Base-by-base conservation (phyloP, 805 yeast genomes). In the Barnettozyma pratensis region DNA sequence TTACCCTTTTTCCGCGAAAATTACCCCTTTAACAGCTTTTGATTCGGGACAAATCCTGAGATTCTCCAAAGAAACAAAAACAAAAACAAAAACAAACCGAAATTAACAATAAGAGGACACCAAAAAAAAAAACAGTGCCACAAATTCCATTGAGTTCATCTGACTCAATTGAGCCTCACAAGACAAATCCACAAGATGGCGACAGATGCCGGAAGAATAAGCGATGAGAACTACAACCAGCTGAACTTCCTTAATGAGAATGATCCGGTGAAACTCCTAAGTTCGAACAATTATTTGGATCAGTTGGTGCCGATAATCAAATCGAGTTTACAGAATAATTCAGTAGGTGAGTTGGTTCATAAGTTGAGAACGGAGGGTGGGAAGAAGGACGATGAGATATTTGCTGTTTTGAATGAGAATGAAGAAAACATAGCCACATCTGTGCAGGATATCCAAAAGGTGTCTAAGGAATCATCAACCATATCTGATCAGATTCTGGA, bases 221-320 rank as follows among this genome's bases (percentile, higher is more conserved):
- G 19, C 19, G 28, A 25, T 26, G 14, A 30, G 10, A 44, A 30
- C 7, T 43, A 39, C 14, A 37, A 37, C 8, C 53, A 54, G 43
- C 50, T 58, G 26, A 48, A 47, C 12, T 57, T 56, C 29, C 25
- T 59, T 25, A 56, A 51, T 36, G 64, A 58, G 28, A 51, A 42
- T 37, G 65, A 61, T 39, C 60, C 62, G 0, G 51, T 61, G 19
- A 56, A 53, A 6, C 49, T 57, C n/a, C 44, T 62, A 26, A 54
- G 53, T 25, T 77, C 85, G 3, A 85, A 81, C 48, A 91, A 85
- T 56, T 87, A 83, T 63, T 64, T 88, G 37, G 96, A 88, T 54
- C 88, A 86, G 63, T 73, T 89, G 50, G 85, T 88, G 3, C 95
- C 95, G 1, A 75, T 86, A 14, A 75, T 88, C 54, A 80, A 79